Conservation (phyloP, 176 grass and related monocot species). For the Pontederia paniculata region DNA sequence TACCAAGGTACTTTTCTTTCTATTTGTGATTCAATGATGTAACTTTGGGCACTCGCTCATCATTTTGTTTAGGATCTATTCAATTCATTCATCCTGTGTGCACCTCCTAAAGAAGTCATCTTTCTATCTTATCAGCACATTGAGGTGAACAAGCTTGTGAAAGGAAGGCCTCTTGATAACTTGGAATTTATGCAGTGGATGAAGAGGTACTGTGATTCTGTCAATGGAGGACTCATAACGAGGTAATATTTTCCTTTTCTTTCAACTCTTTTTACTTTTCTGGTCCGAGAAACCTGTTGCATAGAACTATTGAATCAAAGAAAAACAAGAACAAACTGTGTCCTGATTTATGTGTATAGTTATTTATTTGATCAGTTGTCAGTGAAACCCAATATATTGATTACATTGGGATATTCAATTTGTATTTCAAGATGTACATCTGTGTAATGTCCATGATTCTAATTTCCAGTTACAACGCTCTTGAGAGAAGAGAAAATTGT, state of each 20-base stretch:
- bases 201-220: constrained; percentile 82
- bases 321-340: too few species aligned
- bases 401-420: neutral
- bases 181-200: constrained; percentile 97
- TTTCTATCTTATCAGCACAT: constrained; percentile 44
- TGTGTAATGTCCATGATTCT: neutral
- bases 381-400: too few species aligned
- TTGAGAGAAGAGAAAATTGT: constrained; percentile 72
- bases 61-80: neutral
- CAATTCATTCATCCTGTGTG: neutral
- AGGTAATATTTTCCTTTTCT: constrained; percentile 27
- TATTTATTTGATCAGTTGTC: too few species aligned
- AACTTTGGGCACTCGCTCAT: too few species aligned
- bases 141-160: constrained; percentile 75
- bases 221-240: constrained; percentile 38
- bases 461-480: constrained; percentile 59
- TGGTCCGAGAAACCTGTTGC: too few species aligned
- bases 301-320: too few species aligned
- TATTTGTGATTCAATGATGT: neutral
- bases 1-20: constrained; percentile 75
- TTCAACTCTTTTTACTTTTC: neutral
- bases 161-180: constrained; percentile 81
- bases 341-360: too few species aligned
- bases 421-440: neutral
- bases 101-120: too few species aligned